Evolutionary conservation across 2,329 filamentous ascomycete genomes (phyloP), one percentile per base, ranked within the genome.

Genomic region (Colletotrichum spinosum): DNA sequence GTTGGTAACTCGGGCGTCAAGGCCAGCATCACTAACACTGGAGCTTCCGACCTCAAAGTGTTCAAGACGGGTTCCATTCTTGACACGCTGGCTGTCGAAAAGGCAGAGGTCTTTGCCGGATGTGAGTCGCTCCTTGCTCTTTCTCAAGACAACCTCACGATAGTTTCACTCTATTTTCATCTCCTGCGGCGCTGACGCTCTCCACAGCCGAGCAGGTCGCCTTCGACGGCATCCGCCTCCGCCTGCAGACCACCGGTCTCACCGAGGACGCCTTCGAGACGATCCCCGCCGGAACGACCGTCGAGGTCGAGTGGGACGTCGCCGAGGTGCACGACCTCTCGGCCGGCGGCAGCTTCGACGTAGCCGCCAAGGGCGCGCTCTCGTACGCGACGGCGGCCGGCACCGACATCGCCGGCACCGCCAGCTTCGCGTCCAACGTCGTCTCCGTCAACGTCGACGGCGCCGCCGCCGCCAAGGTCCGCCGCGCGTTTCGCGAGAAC

Each of bases 401-500:
- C 17, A 87, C 81, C 51, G 77, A 83, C 45, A 81, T 92, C 41
- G 75, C 83, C 9, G 87, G 85, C 53, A 83, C 81, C 49, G 74
- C 90, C 2, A 74, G 82, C 10, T 91, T 85, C 77, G 77, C 81
- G 56, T 88, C 86, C 72, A 91, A 91, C 77, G 79, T 81, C 13
- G 75, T 91, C 52, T 81, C 80, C 55, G 79, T 89, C 66, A 76
- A 81, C 6, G 80, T 92, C 46, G 83, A 91, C 68, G 88, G 85
- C 15, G 77, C 76, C 10, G 73, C 83, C 53, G 88, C 89, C 9
- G 80, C 81, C 50, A 78, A 81, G 41, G 80, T 83, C 52, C 79
- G 82, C 68, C 79, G 81, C 12, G 76, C 82, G 11, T 83, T 86
- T 65, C 71, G 79, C 66, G 67, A 65, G 39, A 50, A 56, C 41